Percentiles rank a stretch among this genome's conserved stretches.
phyloP scores from a whole-genome alignment of 2,329 filamentous ascomycete species.

The Sarocladiaceae sp. region DNA sequence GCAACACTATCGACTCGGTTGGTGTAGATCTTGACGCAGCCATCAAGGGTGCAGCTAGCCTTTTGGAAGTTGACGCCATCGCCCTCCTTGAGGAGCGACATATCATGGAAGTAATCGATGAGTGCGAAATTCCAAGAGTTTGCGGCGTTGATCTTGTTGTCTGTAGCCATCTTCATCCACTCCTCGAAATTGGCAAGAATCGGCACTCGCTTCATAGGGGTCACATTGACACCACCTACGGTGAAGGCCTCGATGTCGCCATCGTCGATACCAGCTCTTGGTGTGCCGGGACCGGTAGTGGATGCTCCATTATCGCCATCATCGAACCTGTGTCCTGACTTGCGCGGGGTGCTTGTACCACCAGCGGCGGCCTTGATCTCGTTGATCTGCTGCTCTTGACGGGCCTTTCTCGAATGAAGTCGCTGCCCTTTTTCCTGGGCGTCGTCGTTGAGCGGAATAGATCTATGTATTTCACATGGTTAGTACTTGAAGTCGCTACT shows the following conservation, averaged over 20 bases:
- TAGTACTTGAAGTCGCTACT: constrained; percentile 12
- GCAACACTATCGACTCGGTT: constrained; percentile 97
- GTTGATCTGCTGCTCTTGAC: constrained; percentile 87
- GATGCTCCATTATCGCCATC: constrained; percentile 52
- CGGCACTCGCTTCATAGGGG: constrained; percentile 92
- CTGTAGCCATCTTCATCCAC: constrained; percentile 99
- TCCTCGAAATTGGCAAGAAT: constrained; percentile 98
- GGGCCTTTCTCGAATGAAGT: constrained; percentile 77
- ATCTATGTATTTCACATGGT: constrained; percentile 37
- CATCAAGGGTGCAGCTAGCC: constrained; percentile 93
- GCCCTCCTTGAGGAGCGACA: constrained; percentile 93
- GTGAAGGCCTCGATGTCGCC: constrained; percentile 52
- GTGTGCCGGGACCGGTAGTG: constrained; percentile 49
- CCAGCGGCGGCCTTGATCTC: constrained; percentile 68
- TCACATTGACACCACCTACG: constrained; percentile 70
- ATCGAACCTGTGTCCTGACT: constrained; percentile 52
- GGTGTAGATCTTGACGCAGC: constrained; percentile 98
- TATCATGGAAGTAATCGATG: constrained; percentile 99
- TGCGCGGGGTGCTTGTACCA: constrained; percentile 51
- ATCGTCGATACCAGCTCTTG: constrained; percentile 36
- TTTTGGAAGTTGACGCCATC: constrained; percentile 98
- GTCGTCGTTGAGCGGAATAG: constrained; percentile 95
- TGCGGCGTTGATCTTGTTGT: constrained; percentile 97
- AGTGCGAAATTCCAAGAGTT: constrained; percentile 99
- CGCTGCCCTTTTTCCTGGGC: constrained; percentile 84